Percentiles rank a stretch among this genome's conserved stretches.
phyloP scores from a whole-genome alignment of 805 yeast species.

The Yarrowia yakushimensis region DNA sequence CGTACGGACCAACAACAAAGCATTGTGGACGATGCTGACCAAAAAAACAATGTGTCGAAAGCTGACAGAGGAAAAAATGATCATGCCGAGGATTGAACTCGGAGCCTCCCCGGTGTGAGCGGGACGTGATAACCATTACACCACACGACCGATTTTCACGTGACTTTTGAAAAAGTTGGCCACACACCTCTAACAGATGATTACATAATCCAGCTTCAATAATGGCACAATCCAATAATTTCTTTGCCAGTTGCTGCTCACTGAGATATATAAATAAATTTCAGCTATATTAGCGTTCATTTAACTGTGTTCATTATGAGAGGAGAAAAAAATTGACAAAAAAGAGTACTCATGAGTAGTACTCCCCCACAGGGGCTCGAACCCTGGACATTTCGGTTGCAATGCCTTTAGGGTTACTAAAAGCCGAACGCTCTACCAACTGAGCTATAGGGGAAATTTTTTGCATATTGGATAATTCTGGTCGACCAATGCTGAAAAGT shows the following conservation, averaged over 20 bases:
- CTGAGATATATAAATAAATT: too few relatives aligned
- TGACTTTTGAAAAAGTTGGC: background rate
- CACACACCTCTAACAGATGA: background rate
- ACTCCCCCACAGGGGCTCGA: conserved; percentile 60
- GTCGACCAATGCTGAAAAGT: background rate
- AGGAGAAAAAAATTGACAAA: background rate
- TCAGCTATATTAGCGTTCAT: too few relatives aligned
- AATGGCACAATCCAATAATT: too few relatives aligned
- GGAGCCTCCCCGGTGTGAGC: conserved; percentile 25
- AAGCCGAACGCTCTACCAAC: conserved; percentile 26
- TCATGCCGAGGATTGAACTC: conserved; percentile 23
- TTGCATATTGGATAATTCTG: background rate
- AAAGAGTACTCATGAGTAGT: background rate
- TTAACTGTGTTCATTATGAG: too few relatives aligned
- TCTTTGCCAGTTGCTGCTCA: too few relatives aligned
- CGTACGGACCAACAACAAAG: too few relatives aligned
- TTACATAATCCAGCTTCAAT: background rate
- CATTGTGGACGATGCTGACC: too few relatives aligned
- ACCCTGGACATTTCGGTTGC: conserved; percentile 57
- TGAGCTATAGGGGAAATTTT: conserved; percentile 24
- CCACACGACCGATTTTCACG: conserved; percentile 19
- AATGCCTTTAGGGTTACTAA: conserved; percentile 21
- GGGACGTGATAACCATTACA: conserved; percentile 25
- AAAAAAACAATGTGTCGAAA: background rate
- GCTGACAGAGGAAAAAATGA: background rate